Evolutionary conservation across 106 monocot genomes (phyloP), one percentile per base, ranked within the genome.

Genomic region (Acanthochlamys bracteata): DNA sequence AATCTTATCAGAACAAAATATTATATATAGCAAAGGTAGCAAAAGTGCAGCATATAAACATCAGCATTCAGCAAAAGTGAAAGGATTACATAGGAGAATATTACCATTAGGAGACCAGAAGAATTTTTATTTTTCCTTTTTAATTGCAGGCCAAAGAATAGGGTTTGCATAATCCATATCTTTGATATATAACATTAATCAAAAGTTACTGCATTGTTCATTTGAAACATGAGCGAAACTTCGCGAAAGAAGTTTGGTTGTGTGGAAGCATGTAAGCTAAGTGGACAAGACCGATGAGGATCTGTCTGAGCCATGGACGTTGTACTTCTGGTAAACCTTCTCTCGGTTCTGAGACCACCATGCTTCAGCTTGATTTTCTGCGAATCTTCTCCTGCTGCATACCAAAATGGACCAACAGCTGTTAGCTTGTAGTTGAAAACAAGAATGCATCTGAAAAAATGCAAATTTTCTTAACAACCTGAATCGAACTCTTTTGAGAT

Each of bases 401-500:
- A 43, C 43, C 43, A 8, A 8, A 43, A 43, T 43, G 43, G 13
- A 13, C 43, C 13, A 43, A 43, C 7, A 43, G 43, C 13, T 8
- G 16, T 6, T 54, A 19, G 11, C 7, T 54, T 54, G 7, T 16
- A 19, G 6, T 54, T 17, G 53, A 10, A 19, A 54, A 16, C 7
- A 17, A 16, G 19, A 54, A n/a, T 16, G 11, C 10, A 16, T 6
- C 19, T 54, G 10, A 54, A 19, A 11, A 54, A 10, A 19, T 54
- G 16, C 7, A 16, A 6, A 54, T 54, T 16, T 16, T 25, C 9
- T 17, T 41, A 25, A 11, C 7, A 78, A 95, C 95, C 95, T 95
- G 86, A 95, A 95, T 20, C 95, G 81, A 42, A 95, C 95, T n/a
- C 95, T 74, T 69, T 88, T 95, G 66, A 95, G 76, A 66, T 90